A percentile compares a stretch with the other conserved stretches of the same genome.
These are phyloP conservation scores for Amanita thiersii DNA, from an alignment of 768 basidiomycete species.

Conservation along the genomic window DNA sequence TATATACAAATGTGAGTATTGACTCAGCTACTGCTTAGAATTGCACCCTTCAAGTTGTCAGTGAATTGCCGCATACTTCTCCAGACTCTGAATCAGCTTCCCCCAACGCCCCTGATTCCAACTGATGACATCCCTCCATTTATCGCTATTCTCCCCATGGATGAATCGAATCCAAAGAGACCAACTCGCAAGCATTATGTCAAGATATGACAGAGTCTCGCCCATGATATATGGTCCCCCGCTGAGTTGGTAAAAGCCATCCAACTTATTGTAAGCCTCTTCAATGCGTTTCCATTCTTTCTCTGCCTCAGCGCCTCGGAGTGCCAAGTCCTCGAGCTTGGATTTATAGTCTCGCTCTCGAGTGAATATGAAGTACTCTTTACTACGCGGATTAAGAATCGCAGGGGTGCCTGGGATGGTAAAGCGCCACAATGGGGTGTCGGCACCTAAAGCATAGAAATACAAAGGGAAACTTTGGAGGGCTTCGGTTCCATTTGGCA, in stretches of 20 bases:
- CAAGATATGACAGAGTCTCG: slow-evolving; percentile 9
- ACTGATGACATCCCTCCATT: not conserved
- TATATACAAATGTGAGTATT: too few species aligned
- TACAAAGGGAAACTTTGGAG: slow-evolving; percentile 11
- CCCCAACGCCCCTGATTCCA: not conserved
- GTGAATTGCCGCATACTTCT: too few species aligned
- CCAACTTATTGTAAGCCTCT: too few species aligned
- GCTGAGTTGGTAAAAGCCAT: too few species aligned
- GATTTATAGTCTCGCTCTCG: too few species aligned
- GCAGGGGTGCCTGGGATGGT: not conserved
- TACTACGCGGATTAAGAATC: not conserved
- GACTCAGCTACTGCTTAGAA: too few species aligned
- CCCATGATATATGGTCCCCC: too few species aligned
- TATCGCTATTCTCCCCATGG: not conserved
- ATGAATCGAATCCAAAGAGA: not conserved
- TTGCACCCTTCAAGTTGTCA: too few species aligned
- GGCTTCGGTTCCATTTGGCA: slow-evolving; percentile 14
- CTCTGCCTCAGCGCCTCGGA: too few species aligned
- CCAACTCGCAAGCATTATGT: slow-evolving; percentile 1
- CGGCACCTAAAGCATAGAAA: not conserved
- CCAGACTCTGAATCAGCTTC: not conserved
- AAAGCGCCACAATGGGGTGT: not conserved
- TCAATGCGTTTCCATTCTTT: too few species aligned
- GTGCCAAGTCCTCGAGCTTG: too few species aligned
- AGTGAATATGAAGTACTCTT: too few species aligned